These are phyloP conservation scores for Ambrosia artemisiifolia DNA, from an alignment of 129 eudicot species.

Conservation along the genomic window DNA sequence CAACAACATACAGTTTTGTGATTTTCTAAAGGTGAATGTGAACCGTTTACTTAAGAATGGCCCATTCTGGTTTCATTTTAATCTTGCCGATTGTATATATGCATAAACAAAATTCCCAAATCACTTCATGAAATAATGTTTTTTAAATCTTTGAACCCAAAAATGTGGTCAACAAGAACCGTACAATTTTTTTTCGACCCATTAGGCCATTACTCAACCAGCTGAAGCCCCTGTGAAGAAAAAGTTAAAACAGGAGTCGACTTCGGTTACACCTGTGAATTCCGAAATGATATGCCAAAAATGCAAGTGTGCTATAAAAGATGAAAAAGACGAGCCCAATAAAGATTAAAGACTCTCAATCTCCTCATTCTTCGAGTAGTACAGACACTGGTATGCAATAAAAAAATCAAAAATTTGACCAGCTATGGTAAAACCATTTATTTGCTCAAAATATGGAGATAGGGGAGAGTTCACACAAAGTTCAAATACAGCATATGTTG, in stretches of 20 bases:
- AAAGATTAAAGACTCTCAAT: conserved; percentile 34
- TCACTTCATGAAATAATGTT: too few relatives aligned
- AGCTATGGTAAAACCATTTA: conserved; percentile 25
- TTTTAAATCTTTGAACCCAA: too few relatives aligned
- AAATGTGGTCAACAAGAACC: too few relatives aligned
- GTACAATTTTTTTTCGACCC: too few relatives aligned
- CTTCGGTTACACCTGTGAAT: conserved; percentile 25
- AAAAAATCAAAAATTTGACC: conserved; percentile 6
- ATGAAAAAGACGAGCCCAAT: conserved; percentile 28
- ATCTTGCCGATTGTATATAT: too few relatives aligned
- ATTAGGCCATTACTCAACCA: too few relatives aligned
- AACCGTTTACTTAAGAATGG: too few relatives aligned
- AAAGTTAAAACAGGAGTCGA: conserved; percentile 44
- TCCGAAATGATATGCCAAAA: conserved; percentile 62
- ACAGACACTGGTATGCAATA: not conserved
- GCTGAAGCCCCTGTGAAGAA: conserved; percentile 41
- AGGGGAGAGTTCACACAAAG: conserved; percentile 75
- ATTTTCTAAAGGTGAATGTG: too few relatives aligned
- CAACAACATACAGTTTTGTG: too few relatives aligned
- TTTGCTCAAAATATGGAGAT: conserved; percentile 41
- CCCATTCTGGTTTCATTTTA: too few relatives aligned
- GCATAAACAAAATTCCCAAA: too few relatives aligned
- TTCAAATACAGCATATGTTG: conserved; percentile 82
- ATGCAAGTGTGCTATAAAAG: conserved; percentile 69
- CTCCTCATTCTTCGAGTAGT: conserved; percentile 17